Conservation (phyloP, 768 basidiomycete species). For the Lentinula sp. region DNA sequence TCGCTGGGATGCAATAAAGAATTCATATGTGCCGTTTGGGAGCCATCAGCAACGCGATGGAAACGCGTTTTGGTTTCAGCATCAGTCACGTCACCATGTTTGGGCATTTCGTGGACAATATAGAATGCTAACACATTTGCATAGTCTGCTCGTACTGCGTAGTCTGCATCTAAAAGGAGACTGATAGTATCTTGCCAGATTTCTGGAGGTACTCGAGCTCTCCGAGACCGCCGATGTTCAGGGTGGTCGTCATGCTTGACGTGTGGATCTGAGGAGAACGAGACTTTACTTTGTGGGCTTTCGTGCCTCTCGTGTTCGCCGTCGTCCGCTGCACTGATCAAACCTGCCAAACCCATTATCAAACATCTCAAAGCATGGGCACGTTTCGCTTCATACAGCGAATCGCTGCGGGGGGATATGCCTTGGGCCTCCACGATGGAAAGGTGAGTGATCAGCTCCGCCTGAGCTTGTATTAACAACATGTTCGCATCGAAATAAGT, state of each 20-base stretch:
- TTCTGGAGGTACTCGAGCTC: conserved; percentile 70
- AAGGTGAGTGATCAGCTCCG: conserved; percentile 74
- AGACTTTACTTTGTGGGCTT: neutral
- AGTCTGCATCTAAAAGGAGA: conserved; percentile 75
- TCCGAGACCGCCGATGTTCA: conserved; percentile 38
- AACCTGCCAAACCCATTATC: conserved; percentile 61
- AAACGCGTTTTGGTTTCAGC: conserved; percentile 40
- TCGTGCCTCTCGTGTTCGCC: conserved; percentile 24
- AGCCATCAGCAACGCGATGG: conserved; percentile 42
- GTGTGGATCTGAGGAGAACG: neutral
- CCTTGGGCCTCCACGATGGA: conserved; percentile 65
- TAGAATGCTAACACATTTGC: conserved; percentile 69
- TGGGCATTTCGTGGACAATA: conserved; percentile 69
- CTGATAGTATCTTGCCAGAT: conserved; percentile 90
- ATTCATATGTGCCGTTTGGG: conserved; percentile 40
- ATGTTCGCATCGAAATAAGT: neutral
- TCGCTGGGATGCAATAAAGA: conserved; percentile 52
- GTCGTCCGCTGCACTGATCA: conserved; percentile 59
- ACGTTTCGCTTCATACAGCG: conserved; percentile 30
- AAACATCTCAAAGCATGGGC: conserved; percentile 66
- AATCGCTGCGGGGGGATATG: conserved; percentile 31
- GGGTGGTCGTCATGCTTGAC: conserved; percentile 21
- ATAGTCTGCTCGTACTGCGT: conserved; percentile 76
- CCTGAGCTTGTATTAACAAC: conserved; percentile 24
- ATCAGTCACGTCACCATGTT: conserved; percentile 45